phyloP scores from a whole-genome alignment of 306 rosid genomes.

The Arachis hypogaea region DNA sequence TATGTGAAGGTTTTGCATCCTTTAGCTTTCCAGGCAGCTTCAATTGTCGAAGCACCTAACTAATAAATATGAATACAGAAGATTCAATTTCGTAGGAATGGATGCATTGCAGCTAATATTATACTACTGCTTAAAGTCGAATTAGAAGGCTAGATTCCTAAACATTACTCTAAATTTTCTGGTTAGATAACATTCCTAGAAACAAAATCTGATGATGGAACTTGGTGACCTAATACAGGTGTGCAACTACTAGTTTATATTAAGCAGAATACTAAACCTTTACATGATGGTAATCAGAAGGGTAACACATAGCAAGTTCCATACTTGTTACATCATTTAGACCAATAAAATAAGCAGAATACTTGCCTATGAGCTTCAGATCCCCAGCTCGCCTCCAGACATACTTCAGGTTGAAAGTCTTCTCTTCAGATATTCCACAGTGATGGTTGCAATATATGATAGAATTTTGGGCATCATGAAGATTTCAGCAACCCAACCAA shows the following conservation, averaged over 20 bases:
- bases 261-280: constrained; percentile 45
- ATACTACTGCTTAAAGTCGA: background rate
- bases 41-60: constrained; percentile 30
- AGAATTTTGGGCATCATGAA: constrained; percentile 37
- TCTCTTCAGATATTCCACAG: constrained; percentile 50
- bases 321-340: constrained; percentile 50
- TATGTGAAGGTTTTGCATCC: constrained; percentile 38
- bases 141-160: constrained; percentile 23
- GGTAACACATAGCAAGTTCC: constrained; percentile 48
- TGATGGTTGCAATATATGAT: constrained; percentile 37
- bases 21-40: constrained; percentile 35
- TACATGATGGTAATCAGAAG: constrained; percentile 48
- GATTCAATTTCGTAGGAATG: constrained; percentile 26
- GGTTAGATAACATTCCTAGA: constrained; percentile 21
- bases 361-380: constrained; percentile 73
- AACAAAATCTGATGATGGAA: constrained; percentile 38
- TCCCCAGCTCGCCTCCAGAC: constrained; percentile 51
- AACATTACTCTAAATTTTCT: constrained; percentile 16
- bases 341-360: constrained; percentile 53
- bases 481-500: constrained; percentile 43
- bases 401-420: constrained; percentile 39
- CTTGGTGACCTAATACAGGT: constrained; percentile 33
- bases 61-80: constrained; percentile 22
- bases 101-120: constrained; percentile 27
- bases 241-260: constrained; percentile 43